Evolutionary conservation across 257 asterid species (phyloP), one percentile per base, ranked within the genome.

Genomic region (Primulina eburnea): DNA sequence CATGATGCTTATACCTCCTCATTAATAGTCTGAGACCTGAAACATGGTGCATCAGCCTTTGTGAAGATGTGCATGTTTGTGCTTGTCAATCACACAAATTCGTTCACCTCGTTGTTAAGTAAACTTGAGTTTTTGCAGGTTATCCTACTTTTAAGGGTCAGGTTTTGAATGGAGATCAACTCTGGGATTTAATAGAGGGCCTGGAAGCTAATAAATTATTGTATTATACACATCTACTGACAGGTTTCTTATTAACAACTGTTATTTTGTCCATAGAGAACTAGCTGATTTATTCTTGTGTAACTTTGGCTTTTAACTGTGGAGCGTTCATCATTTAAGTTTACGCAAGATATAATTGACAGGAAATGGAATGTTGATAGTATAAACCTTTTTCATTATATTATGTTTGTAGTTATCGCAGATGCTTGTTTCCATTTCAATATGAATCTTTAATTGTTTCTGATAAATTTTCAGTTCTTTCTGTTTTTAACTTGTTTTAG

Each of bases 91-190:
- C 30, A 64, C n/a, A 32, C 14, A 57, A 35, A 58, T 64, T 57
- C 26, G 21, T 55, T 62, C 3, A 10, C 40, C 30, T 64, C 38
- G 38, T 74, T 56, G 73, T 70, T 79, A 67, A 83, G 56, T 43
- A 32, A 50, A 57, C 69, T 69, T 34, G 60, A 68, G 43, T 30
- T 55, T 81, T 21, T 86, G 81, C 95, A 93, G 99, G 99, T 29
- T 94, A 94, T 79, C 99, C 99, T 17, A 85, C 90, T 75, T 94
- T 86, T 72, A 94, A 91, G 85, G 99, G 99, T 3, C 97, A 94
- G 85, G 93, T 94, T 80, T 85, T 94, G 88, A 86, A 94, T 68
- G 99, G 99, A 11, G 90, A 86, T 63, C 94, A 94, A 69, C 86
- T 94, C n/a, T 94, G 99, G 97, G 97, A 91, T 20, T 79, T 94